A percentile compares a stretch with the other conserved stretches of the same genome.
These are phyloP conservation scores for Amborella trichopoda DNA, from an alignment of 164 flowering plant species.

Conservation along the genomic window DNA sequence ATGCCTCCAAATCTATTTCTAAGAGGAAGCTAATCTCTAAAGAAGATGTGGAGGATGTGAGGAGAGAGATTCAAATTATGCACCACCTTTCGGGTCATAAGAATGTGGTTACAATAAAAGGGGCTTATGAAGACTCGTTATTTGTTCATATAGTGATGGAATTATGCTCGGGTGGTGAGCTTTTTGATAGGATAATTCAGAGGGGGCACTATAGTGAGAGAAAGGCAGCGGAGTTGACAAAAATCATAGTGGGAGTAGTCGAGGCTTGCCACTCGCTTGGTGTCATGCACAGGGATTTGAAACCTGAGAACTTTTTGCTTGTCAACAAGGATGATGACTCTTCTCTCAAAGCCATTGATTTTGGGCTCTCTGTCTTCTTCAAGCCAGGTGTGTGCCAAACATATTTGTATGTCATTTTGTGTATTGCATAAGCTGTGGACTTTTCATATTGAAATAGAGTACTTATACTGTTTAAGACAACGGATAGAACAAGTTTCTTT, in stretches of 20 bases:
- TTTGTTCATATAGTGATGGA: slow-evolving; percentile 90
- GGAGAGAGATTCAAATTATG: slow-evolving; percentile 94
- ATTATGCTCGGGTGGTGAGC: slow-evolving; percentile 71
- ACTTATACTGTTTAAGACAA: too few relatives aligned
- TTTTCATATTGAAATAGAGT: too few relatives aligned
- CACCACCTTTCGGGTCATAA: slow-evolving; percentile 87
- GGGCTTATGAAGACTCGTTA: slow-evolving; percentile 69
- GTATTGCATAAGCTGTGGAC: too few relatives aligned
- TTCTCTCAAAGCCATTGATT: slow-evolving; percentile 89
- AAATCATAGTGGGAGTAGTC: slow-evolving; percentile 77
- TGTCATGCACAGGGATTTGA: slow-evolving; percentile 85
- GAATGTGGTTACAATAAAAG: slow-evolving; percentile 72
- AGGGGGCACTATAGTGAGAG: slow-evolving; percentile 83
- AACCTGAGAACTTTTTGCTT: slow-evolving; percentile 82
- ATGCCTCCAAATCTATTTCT: slow-evolving; percentile 78
- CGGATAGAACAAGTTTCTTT: too few relatives aligned
- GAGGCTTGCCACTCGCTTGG: slow-evolving; percentile 91
- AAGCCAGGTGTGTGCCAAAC: slow-evolving; percentile 61
- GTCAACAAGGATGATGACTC: slow-evolving; percentile 83
- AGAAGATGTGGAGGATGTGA: slow-evolving; percentile 83
- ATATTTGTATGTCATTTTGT: too few relatives aligned
- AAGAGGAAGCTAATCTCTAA: slow-evolving; percentile 79
- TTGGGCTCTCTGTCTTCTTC: slow-evolving; percentile 88
- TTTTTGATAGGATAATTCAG: slow-evolving; percentile 83
- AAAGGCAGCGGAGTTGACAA: slow-evolving; percentile 82